Evolutionary conservation across 2,329 filamentous ascomycete genomes (phyloP), one percentile per base, ranked within the genome.

Genomic region (Colletotrichum eremochloae): DNA sequence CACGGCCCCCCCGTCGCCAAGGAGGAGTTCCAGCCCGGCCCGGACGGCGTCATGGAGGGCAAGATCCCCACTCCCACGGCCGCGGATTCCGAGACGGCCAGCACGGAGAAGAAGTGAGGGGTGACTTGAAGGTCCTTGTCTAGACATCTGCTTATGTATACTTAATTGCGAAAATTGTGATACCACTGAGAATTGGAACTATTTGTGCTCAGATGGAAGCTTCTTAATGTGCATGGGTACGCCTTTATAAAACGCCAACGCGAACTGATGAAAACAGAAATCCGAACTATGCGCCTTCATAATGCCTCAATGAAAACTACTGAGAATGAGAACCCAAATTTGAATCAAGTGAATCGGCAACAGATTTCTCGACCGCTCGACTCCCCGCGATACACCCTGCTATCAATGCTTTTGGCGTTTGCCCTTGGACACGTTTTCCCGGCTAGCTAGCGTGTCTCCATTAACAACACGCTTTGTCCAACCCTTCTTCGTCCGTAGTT

Each of bases 1-100:
- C 90, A 84, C 4, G 91, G 91, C 0, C 91, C 91, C 5, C 82
- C 83, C 0, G 75, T 84, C 33, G 70, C 79, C 64, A 76, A 80
- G 74, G 74, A 76, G 58, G 74, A 72, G 68, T 77, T 71, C 38
- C 71, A 74, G 64, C 71, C 72, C 4, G 73, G 68, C 1, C 66
- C 67, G 24, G 72, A 75, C 9, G 71, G 60, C 0, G 57, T 72
- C 29, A 72, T 75, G 71, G 73, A 71, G 67, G 71, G 71, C 0
- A 71, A 71, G 52, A 33, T 63, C 42, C 61, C 63, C 31, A 50
- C 46, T 2, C 40, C 61, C 29, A 56, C 53, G 4, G 48, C 55
- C 12, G 33, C 52, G 3, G 71, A 73, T 18, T 67, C 67, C 11
- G 68, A 67, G 67, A 67, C 71, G 24, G 68, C 56, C 2, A 73